phyloP scores from a whole-genome alignment of 345 rosid species.

The Eucalyptus sp. region DNA sequence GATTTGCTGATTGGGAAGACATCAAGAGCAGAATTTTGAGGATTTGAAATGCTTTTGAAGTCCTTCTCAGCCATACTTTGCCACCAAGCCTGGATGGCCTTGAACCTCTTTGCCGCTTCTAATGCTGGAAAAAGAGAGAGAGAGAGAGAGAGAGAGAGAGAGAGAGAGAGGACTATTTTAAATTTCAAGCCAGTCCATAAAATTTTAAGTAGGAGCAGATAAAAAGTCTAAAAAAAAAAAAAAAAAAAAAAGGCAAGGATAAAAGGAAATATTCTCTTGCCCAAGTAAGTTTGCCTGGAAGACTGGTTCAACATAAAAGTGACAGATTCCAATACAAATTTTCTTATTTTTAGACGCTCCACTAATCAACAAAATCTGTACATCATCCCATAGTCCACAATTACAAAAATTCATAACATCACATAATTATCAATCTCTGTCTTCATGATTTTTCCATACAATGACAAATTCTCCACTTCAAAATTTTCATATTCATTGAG shows the following conservation, averaged over 20 bases:
- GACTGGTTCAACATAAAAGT: neutral
- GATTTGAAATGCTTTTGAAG: slow-evolving; percentile 17
- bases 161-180: neutral
- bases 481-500: neutral
- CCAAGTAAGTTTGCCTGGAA: neutral
- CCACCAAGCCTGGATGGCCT: slow-evolving; percentile 92
- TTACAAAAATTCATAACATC: neutral
- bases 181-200: neutral
- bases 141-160: neutral
- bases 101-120: slow-evolving; percentile 68
- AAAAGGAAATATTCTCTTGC: neutral
- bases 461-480: neutral
- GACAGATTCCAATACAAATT: neutral
- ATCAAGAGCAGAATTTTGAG: slow-evolving; percentile 14
- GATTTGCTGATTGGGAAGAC: slow-evolving; percentile 9
- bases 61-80: slow-evolving; percentile 65
- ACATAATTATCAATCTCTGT: neutral
- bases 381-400: neutral
- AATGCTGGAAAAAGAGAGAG: neutral
- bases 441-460: neutral
- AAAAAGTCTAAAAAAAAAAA: neutral
- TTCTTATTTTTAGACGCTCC: neutral
- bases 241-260: neutral
- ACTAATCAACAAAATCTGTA: neutral
- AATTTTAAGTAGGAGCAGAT: neutral